phyloP scores from a whole-genome alignment of 371 early-diverging fungal species.

The Mucor mucedo region DNA sequence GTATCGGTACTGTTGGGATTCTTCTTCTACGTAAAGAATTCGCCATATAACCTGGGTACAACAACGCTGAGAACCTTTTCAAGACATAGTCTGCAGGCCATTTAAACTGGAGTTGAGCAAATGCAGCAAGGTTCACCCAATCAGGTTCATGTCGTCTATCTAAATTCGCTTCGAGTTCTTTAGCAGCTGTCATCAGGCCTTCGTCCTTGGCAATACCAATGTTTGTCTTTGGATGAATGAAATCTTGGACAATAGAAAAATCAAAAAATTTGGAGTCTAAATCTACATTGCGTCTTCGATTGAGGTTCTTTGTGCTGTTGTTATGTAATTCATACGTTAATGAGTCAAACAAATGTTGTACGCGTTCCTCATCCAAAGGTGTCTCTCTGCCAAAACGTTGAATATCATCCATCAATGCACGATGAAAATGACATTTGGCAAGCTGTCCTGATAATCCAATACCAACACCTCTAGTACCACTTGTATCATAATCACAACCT shows the following conservation, averaged over 20 bases:
- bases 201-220: slow-evolving; percentile 4
- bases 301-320: slow-evolving; percentile 14
- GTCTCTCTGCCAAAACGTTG: slow-evolving; percentile 5
- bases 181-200: not conserved
- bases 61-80: slow-evolving; percentile 13
- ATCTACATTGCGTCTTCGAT: slow-evolving; percentile 6
- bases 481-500: slow-evolving; percentile 42
- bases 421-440: slow-evolving; percentile 31
- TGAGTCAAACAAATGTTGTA: slow-evolving; percentile 27
- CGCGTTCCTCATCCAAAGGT: slow-evolving; percentile 17
- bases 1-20: not conserved
- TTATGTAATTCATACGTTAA: slow-evolving; percentile 30
- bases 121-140: slow-evolving; percentile 15
- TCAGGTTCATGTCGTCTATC: slow-evolving; percentile 21
- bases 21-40: slow-evolving; percentile 3
- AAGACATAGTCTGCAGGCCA: slow-evolving; percentile 19
- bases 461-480: slow-evolving; percentile 37
- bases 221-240: slow-evolving; percentile 25
- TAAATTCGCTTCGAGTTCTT: slow-evolving; percentile 2
- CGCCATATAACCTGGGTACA: slow-evolving; percentile 28
- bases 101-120: slow-evolving; percentile 19
- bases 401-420: slow-evolving; percentile 26
- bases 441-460: slow-evolving; percentile 34
- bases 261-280: slow-evolving; percentile 28
- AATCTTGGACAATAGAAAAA: slow-evolving; percentile 20